These are phyloP conservation scores for Plasmodium gaboni DNA, from an alignment of 169 alveolate genomes.

Conservation along the genomic window DNA sequence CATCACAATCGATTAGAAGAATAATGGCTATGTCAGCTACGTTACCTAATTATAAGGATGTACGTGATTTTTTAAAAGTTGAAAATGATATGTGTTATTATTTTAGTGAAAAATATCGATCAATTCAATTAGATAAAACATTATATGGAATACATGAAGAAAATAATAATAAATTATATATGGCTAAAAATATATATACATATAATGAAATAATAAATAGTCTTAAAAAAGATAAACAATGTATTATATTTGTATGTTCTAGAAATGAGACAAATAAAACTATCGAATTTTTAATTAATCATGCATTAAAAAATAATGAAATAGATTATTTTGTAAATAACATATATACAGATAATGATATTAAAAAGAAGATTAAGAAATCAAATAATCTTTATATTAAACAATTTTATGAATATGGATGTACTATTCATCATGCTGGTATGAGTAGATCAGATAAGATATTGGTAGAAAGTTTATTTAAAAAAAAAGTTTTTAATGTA, in stretches of 20 bases:
- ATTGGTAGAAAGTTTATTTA: constrained; percentile 97
- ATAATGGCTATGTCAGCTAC: constrained; percentile 99
- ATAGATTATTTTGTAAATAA: constrained; percentile 34
- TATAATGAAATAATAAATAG: constrained; percentile 77
- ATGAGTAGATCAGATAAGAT: constrained; percentile 96
- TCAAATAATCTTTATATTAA: constrained; percentile 65
- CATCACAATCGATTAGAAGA: constrained; percentile 82
- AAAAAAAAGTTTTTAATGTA: constrained; percentile 95
- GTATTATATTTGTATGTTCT: constrained; percentile 84
- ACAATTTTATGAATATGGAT: constrained; percentile 94
- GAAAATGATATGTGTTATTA: constrained; percentile 93
- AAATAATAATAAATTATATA: constrained; percentile 91
- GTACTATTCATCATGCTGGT: constrained; percentile 99
- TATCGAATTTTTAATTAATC: constrained; percentile 86
- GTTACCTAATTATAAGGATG: constrained; percentile 99
- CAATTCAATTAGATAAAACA: constrained; percentile 97
- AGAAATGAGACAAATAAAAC: constrained; percentile 97
- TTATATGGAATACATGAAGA: constrained; percentile 97
- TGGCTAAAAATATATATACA: constrained; percentile 91
- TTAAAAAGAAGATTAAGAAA: constrained; percentile 58
- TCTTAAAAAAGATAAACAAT: constrained; percentile 82
- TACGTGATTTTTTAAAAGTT: constrained; percentile 97
- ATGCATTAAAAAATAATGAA: constrained; percentile 64
- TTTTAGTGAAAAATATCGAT: constrained; percentile 97
- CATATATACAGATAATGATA: constrained; percentile 67